These are phyloP conservation scores for Yarrowia sp. DNA, from an alignment of 805 yeast genomes.

Conservation along the genomic window DNA sequence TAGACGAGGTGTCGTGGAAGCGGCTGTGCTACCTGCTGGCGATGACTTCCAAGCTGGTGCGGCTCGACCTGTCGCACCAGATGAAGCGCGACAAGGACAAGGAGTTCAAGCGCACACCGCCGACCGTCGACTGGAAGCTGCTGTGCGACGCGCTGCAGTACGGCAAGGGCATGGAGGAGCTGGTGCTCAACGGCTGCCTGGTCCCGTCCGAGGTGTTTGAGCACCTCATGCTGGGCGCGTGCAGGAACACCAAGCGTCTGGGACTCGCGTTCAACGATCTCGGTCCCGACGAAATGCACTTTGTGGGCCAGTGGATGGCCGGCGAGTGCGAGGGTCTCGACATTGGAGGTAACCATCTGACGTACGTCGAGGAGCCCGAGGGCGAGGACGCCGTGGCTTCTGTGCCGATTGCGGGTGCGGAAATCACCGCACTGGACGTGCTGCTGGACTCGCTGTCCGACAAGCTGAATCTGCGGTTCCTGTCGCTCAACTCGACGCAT, in stretches of 20 bases:
- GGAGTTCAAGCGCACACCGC: conserved; percentile 11
- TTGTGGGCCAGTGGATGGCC: conserved; percentile 59
- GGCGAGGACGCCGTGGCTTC: not conserved
- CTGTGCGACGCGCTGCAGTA: conserved; percentile 65
- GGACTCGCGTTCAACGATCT: conserved; percentile 79
- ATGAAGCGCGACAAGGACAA: conserved; percentile 29
- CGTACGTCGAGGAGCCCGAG: not conserved
- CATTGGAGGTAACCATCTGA: conserved; percentile 72
- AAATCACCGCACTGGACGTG: conserved; percentile 33
- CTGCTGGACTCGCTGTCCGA: conserved; percentile 30
- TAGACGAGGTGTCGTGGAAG: conserved; percentile 74
- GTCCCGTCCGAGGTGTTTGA: conserved; percentile 49
- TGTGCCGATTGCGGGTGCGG: too few relatives aligned
- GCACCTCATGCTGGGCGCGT: conserved; percentile 58
- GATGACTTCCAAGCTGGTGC: conserved; percentile 52
- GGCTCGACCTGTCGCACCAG: conserved; percentile 70
- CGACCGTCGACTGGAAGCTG: conserved; percentile 68
- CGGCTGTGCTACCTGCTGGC: conserved; percentile 71
- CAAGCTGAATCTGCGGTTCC: conserved; percentile 42
- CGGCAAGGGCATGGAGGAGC: conserved; percentile 75
- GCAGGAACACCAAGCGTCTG: conserved; percentile 56
- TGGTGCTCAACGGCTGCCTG: conserved; percentile 75
- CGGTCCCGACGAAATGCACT: conserved; percentile 54
- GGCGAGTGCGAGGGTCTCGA: conserved; percentile 64
- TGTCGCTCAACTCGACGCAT: conserved; percentile 66